A percentile compares a stretch with the other conserved stretches of the same genome.
Evolutionary conservation across 2,329 filamentous ascomycete species (phyloP).

Genomic region (Penicillium sp.): DNA sequence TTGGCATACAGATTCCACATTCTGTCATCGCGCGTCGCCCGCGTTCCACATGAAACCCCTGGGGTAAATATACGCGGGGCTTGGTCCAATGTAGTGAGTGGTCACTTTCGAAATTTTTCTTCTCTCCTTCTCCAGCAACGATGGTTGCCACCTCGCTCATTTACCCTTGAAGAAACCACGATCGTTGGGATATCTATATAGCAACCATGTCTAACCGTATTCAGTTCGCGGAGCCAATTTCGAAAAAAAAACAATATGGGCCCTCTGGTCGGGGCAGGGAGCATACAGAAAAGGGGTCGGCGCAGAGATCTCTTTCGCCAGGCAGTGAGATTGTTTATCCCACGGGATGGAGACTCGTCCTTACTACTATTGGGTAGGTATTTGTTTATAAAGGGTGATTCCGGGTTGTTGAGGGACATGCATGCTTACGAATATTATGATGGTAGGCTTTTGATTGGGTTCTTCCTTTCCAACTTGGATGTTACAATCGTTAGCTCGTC

Average conservation of each 20-base stretch:
- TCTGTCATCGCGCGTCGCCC: slow-evolving; percentile 28
- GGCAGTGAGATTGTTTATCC: slow-evolving; percentile 26
- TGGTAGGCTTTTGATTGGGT: slow-evolving; percentile 27
- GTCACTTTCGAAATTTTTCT: slow-evolving; percentile 20
- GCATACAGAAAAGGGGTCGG: slow-evolving; percentile 22
- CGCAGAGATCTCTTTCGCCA: slow-evolving; percentile 20
- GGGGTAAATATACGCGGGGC: slow-evolving; percentile 26
- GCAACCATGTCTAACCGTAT: slow-evolving; percentile 21
- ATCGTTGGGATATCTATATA: slow-evolving; percentile 7
- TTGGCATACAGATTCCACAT: slow-evolving; percentile 25
- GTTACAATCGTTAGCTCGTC: slow-evolving; percentile 39
- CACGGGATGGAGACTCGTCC: slow-evolving; percentile 23
- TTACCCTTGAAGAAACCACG: slow-evolving; percentile 11
- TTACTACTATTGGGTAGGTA: slow-evolving; percentile 23
- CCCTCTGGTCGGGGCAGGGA: slow-evolving; percentile 1
- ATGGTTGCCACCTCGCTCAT: slow-evolving; percentile 17
- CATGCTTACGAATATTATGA: slow-evolving; percentile 1
- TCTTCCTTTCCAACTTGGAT: slow-evolving; percentile 36
- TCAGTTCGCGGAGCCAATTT: slow-evolving; percentile 22
- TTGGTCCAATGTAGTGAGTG: slow-evolving; percentile 20
- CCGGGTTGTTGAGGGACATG: not conserved
- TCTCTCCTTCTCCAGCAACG: slow-evolving; percentile 3
- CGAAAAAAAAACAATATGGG: slow-evolving; percentile 5
- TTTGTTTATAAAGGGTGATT: not conserved
- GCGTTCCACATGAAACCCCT: slow-evolving; percentile 27